These are phyloP conservation scores for Ogataea haglerorum DNA, from an alignment of 805 yeast species.

Conservation along the genomic window DNA sequence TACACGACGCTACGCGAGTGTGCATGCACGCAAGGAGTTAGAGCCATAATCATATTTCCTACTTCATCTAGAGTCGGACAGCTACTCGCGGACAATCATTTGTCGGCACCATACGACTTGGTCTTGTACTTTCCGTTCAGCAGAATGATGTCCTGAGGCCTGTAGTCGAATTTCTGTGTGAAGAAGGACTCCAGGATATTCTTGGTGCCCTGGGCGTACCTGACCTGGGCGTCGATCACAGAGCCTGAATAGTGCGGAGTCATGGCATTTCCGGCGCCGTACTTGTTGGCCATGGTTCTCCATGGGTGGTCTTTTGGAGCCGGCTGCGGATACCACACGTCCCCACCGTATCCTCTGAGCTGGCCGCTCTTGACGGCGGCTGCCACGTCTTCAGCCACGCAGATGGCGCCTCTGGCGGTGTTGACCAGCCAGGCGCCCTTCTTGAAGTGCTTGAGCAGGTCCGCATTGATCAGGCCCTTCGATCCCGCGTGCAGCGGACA, in stretches of 20 bases:
- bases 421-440: conserved; percentile 71
- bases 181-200: conserved; percentile 62
- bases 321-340: conserved; percentile 85
- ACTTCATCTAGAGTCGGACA: conserved; percentile 2
- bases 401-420: conserved; percentile 82
- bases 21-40: no score
- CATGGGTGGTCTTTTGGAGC: conserved; percentile 77
- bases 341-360: conserved; percentile 79
- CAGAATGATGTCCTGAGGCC: conserved; percentile 73
- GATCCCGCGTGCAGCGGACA: conserved; percentile 74
- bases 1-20: not conserved
- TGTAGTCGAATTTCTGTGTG: conserved; percentile 59
- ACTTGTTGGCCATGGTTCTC: conserved; percentile 63
- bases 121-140: conserved; percentile 71
- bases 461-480: conserved; percentile 62
- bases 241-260: conserved; percentile 81
- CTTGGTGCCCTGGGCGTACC: conserved; percentile 70
- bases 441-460: conserved; percentile 64
- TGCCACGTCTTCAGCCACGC: conserved; percentile 70
- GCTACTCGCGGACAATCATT: conserved; percentile 17
- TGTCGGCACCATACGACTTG: conserved; percentile 60
- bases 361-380: conserved; percentile 69
- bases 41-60: conserved; percentile 4
- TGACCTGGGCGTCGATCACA: conserved; percentile 71
- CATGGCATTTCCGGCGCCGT: conserved; percentile 80